phyloP scores from a whole-genome alignment of 2,329 filamentous ascomycete genomes.

The Penicillium concentricum region DNA sequence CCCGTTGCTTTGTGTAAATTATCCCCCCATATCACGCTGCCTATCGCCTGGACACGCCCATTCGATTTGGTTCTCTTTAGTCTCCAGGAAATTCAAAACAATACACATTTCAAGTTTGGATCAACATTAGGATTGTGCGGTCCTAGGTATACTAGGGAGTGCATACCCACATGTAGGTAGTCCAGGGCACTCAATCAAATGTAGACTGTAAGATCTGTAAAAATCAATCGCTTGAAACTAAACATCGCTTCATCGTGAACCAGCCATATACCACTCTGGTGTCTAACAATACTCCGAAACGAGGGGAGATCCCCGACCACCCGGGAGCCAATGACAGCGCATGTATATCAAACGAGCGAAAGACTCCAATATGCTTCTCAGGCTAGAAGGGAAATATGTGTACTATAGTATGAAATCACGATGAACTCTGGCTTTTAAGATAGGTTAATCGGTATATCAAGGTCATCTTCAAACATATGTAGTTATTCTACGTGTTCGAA shows the following conservation, averaged over 20 bases:
- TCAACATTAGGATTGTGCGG: not conserved
- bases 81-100: slow-evolving; percentile 11
- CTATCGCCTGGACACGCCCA: slow-evolving; percentile 23
- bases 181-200: too few species aligned
- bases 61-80: slow-evolving; percentile 21
- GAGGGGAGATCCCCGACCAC: slow-evolving; percentile 7
- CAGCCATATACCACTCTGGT: not conserved
- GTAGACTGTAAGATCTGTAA: not conserved
- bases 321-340: slow-evolving; percentile 27
- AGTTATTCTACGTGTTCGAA: too few species aligned
- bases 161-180: not conserved
- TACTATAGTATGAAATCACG: not conserved
- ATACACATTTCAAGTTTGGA: slow-evolving; percentile 1
- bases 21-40: slow-evolving; percentile 25
- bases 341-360: slow-evolving; percentile 29
- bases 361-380: not conserved
- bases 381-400: not conserved
- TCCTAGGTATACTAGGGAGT: not conserved
- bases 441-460: not conserved
- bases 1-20: slow-evolving; percentile 31
- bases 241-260: not conserved
- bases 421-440: not conserved
- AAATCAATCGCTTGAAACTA: not conserved
- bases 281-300: not conserved
- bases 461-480: too few species aligned